Percentiles rank a stretch among this genome's conserved stretches.
phyloP scores from a whole-genome alignment of 345 rosid genomes.

The Eucalyptus erythrocorys region DNA sequence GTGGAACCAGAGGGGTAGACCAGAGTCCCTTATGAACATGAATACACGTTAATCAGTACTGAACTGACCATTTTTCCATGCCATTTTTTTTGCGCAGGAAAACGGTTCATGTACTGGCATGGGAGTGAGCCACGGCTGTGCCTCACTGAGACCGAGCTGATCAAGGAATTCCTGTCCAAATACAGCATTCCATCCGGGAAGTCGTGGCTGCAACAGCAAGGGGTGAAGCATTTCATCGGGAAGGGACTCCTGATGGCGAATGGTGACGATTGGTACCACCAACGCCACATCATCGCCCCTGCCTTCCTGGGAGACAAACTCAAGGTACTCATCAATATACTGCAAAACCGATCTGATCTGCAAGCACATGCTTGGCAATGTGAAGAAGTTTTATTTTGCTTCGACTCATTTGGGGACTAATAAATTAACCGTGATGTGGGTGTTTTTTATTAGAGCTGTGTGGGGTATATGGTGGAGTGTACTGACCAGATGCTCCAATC shows the following conservation, averaged over 20 bases:
- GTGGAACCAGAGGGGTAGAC: background rate
- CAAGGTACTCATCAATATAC: conserved; percentile 13
- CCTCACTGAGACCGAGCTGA: conserved; percentile 62
- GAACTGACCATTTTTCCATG: background rate
- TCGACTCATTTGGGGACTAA: background rate
- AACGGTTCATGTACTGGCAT: conserved; percentile 75
- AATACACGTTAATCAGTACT: background rate
- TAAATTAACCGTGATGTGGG: background rate
- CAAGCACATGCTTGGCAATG: background rate
- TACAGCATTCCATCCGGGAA: conserved; percentile 63
- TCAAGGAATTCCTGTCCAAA: conserved; percentile 58
- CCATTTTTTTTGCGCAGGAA: conserved; percentile 29
- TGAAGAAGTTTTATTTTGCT: background rate
- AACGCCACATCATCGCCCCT: conserved; percentile 49
- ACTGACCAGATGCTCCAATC: conserved; percentile 46
- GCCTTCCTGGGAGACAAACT: conserved; percentile 56
- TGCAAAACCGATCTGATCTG: background rate
- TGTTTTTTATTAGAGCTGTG: conserved; percentile 38
- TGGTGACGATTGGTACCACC: conserved; percentile 25
- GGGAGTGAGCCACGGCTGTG: conserved; percentile 91
- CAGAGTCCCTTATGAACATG: background rate
- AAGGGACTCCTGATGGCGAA: conserved; percentile 43
- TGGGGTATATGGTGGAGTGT: conserved; percentile 79
- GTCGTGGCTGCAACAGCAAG: conserved; percentile 92
- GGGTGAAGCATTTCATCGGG: conserved; percentile 77